Base-by-base conservation (phyloP, 2,329 filamentous ascomycete genomes). In the Westerdykella sp. region DNA sequence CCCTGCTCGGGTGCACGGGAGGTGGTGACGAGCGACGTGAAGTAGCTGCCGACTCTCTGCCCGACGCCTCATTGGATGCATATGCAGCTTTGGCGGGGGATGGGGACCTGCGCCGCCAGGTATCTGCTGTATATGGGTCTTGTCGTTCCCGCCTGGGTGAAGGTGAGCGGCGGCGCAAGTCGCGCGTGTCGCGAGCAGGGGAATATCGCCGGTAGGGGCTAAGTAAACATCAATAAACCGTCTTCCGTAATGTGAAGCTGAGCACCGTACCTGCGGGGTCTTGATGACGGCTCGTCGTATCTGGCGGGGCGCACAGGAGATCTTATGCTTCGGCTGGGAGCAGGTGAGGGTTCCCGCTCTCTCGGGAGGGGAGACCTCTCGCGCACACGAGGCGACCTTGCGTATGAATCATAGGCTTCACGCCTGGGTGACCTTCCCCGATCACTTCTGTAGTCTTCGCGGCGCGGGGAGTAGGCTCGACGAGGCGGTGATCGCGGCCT, bases 1-100 rank as follows among this genome's bases (percentile, higher is more conserved):
- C 58, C 51, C 76, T 72, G 50, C 79, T 80, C 13, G 73, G 72
- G 53, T 80, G 77, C 12, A 76, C 64, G 11, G 69, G 62, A 21
- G 70, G 76, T 13, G 81, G 81, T 5, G 81, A 83, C 7, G 81
- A 81, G 39, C 78, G 73, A 44, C 79, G 74, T 16, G 80, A 83
- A 23, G 76, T 80, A 15, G 73, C 64, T 15, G 67, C 73, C 7
- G 80, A 83, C 32, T 73, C 75, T 43, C 73, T 67, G 16, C 72
- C 75, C 16, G 76, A 78, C 34, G 71, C 69, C 40, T 75, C 72
- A 32, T 71, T 72, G 28, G 73, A 73, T 15, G 69, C 42, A 42
- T 59, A 60, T 18, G 58, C 44, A 37, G 56, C 53, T 39, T 65
- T 61, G 11, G 48, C 62, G 25, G 71, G 72, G 32, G 77, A 80